phyloP scores from a whole-genome alignment of 768 basidiomycete genomes.

The Lentinula aciculospora region DNA sequence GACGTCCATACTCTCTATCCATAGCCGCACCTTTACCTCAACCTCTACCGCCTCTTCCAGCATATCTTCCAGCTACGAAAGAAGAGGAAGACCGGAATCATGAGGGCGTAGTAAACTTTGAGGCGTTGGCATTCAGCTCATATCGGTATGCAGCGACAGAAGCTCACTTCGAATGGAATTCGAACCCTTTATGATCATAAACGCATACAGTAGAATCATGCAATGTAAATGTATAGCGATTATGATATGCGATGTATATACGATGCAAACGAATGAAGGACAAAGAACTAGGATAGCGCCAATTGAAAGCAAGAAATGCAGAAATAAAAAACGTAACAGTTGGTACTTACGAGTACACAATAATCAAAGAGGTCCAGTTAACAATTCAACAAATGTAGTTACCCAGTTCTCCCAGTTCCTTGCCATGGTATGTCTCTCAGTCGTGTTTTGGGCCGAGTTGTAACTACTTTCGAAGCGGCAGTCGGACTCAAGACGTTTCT shows the following conservation, averaged over 20 bases:
- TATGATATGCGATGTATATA: background rate
- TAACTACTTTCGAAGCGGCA: background rate
- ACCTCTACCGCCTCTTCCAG: background rate
- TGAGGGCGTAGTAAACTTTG: background rate
- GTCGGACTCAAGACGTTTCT: background rate
- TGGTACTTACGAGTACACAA: background rate
- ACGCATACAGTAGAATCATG: background rate
- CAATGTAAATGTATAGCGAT: background rate
- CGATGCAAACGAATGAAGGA: background rate
- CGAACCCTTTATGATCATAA: background rate
- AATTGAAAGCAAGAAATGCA: background rate
- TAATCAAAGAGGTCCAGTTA: background rate
- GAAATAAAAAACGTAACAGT: background rate
- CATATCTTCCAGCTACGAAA: background rate
- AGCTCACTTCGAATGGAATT: background rate
- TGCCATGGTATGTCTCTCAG: constrained; percentile 3
- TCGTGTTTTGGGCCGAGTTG: background rate
- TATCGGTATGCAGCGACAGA: background rate
- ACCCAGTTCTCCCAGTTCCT: background rate
- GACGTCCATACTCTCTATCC: background rate
- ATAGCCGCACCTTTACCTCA: background rate
- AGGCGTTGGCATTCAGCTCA: background rate
- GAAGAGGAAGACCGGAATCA: background rate
- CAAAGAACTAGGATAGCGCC: background rate
- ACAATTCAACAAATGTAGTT: background rate